Base-by-base conservation (phyloP, 2,329 filamentous ascomycete species). In the Nigrospora sphaerica region DNA sequence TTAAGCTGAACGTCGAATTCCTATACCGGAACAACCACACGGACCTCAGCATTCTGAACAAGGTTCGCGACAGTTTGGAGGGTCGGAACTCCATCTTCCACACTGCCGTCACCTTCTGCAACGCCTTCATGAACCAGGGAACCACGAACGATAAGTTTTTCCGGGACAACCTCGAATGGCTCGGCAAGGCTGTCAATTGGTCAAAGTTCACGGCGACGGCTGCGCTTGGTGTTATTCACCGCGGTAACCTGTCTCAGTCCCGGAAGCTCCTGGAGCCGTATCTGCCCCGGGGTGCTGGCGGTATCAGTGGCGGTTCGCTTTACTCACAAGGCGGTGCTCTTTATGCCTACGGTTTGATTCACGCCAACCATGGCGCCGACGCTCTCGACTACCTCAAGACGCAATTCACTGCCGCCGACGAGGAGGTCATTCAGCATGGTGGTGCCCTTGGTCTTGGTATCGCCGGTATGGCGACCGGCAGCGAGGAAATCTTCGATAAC, bases 131-230 rank as follows among this genome's bases (percentile, higher is more conserved):
- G 93, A 95, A 98, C 64, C 91, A 95, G 45, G 95, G 93, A 49
- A 98, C 93, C 1, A 96, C 92, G 0, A 93, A 95, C 58, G 93
- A 98, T 70, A 95, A 92, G 61, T 98, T 98, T 72, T 97, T 98
- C 81, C 81, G 95, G 9, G 90, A 97, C 61, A 98, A 98, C 63
- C 71, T 98, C 19, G 93, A 98, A 55, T 98, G 93, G 93, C 72
- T 98, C 4, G 91, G 92, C 50, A 98, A 97, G 73, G 93, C 93
- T 23, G 90, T 97, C 41, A 98, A 98, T 72, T 98, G 93, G 93
- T 96, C 91, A 50, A 98, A 98, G 65, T 98, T 98, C 65, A 96
- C 93, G 1, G 93, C 93, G 13, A 98, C 93, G 5, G 93, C 93
- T 47, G 93, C 93, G 9, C 75, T 98, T 6, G 93, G 93, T 65